Conservation (phyloP, 352 stramenopile species). For the Phytophthora rubi region DNA sequence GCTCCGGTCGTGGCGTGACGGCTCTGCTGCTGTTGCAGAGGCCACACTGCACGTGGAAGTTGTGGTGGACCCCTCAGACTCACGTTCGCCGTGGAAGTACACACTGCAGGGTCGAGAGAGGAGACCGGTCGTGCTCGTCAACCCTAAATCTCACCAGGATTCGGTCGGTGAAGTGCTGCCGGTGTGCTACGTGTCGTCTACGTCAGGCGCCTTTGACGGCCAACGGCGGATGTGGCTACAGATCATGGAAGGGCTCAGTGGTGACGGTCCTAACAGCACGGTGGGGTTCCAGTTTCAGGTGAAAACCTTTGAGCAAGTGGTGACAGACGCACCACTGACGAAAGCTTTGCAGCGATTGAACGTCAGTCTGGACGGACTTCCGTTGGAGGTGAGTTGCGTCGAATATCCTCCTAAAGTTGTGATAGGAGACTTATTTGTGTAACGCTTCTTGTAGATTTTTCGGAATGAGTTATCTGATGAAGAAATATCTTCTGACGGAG, state of each 20-base stretch:
- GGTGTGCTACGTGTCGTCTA: constrained; percentile 50
- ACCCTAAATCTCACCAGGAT: constrained; percentile 16
- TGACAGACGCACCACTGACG: constrained; percentile 23
- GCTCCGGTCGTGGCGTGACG: constrained; percentile 30
- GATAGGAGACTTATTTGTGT: neutral
- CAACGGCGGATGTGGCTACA: constrained; percentile 74
- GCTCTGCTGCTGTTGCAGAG: neutral
- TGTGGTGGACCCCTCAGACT: constrained; percentile 37
- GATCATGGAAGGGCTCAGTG: constrained; percentile 44
- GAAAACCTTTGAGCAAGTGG: constrained; percentile 44
- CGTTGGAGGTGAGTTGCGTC: constrained; percentile 24
- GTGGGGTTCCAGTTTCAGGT: constrained; percentile 32
- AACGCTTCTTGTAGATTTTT: constrained; percentile 15
- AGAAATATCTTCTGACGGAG: constrained; percentile 7
- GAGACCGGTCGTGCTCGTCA: constrained; percentile 36
- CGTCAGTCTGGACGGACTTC: constrained; percentile 36
- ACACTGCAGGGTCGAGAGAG: constrained; percentile 15
- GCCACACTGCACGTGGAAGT: constrained; percentile 56
- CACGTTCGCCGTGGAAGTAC: constrained; percentile 30
- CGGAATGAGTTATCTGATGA: constrained; percentile 16
- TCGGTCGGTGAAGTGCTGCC: constrained; percentile 12
- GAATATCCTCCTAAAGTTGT: neutral
- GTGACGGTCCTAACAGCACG: neutral
- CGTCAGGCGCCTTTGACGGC: constrained; percentile 46
- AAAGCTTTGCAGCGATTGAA: constrained; percentile 36